phyloP scores from a whole-genome alignment of 306 rosid species.

The Ochetophila trinervis region DNA sequence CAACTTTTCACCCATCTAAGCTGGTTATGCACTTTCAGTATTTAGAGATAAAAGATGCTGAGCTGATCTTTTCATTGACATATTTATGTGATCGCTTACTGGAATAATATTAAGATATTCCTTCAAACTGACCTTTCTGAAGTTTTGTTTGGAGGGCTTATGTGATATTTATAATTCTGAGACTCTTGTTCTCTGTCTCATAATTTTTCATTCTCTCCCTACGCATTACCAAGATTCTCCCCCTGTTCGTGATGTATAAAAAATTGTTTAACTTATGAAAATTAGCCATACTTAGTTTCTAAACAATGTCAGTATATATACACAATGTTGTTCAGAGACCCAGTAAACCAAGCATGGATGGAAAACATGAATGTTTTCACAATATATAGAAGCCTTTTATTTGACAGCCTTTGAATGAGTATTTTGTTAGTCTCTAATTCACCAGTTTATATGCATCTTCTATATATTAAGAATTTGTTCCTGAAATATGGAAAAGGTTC shows the following conservation, averaged over 20 bases:
- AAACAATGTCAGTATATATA: background rate
- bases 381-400: too few species aligned
- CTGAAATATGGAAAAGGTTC: too few species aligned
- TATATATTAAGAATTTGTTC: too few species aligned
- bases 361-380: too few species aligned
- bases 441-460: too few species aligned
- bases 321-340: background rate
- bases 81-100: background rate
- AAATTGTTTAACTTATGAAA: background rate
- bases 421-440: too few species aligned
- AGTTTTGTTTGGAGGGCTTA: background rate
- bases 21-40: too few species aligned
- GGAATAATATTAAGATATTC: background rate
- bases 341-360: background rate
- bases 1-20: too few species aligned
- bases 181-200: background rate
- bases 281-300: background rate
- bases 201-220: background rate
- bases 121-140: slow-evolving; percentile 6
- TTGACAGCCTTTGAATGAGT: too few species aligned
- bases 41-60: too few species aligned
- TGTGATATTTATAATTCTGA: background rate
- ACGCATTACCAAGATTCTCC: background rate
- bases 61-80: too few species aligned
- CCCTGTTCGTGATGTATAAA: background rate